These are phyloP conservation scores for Umbelopsis sp. DNA, from an alignment of 192 early-diverging fungal genomes.

Conservation along the genomic window DNA sequence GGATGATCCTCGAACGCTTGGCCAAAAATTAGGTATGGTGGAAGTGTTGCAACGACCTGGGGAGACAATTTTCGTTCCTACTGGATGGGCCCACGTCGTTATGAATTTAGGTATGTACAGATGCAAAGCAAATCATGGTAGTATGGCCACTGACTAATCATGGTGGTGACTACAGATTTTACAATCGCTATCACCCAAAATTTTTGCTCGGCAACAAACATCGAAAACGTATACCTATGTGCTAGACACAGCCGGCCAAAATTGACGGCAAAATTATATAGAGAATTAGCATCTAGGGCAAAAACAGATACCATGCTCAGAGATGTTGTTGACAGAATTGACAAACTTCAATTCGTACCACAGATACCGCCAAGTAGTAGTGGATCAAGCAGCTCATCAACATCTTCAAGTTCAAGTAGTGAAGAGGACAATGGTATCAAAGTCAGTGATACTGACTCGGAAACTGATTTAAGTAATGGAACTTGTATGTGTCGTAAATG, in stretches of 20 bases:
- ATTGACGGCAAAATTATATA: slow-evolving; percentile 48
- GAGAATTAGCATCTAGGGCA: slow-evolving; percentile 41
- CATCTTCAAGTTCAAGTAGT: slow-evolving; percentile 20
- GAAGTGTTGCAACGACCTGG: slow-evolving; percentile 73
- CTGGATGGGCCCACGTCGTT: slow-evolving; percentile 80
- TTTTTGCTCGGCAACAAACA: slow-evolving; percentile 67
- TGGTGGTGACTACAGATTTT: slow-evolving; percentile 48
- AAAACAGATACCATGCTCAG: slow-evolving; percentile 39
- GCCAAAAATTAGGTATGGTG: slow-evolving; percentile 66
- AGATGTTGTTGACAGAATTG: slow-evolving; percentile 44
- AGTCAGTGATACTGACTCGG: slow-evolving; percentile 45
- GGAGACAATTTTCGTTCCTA: slow-evolving; percentile 82
- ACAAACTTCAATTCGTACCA: slow-evolving; percentile 45
- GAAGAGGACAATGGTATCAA: slow-evolving; percentile 12
- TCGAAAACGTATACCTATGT: slow-evolving; percentile 69
- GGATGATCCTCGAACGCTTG: slow-evolving; percentile 47
- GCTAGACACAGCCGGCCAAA: slow-evolving; percentile 62
- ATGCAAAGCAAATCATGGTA: background rate
- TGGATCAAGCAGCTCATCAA: slow-evolving; percentile 37
- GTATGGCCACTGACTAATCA: background rate
- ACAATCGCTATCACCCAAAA: slow-evolving; percentile 84
- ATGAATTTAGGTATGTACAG: slow-evolving; percentile 68
- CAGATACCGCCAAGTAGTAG: slow-evolving; percentile 48
- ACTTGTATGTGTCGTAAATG: slow-evolving; percentile 62
- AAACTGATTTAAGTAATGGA: slow-evolving; percentile 51